Evolutionary conservation across 805 yeast genomes (phyloP).

Genomic region (Kazachstania psychrophila): DNA sequence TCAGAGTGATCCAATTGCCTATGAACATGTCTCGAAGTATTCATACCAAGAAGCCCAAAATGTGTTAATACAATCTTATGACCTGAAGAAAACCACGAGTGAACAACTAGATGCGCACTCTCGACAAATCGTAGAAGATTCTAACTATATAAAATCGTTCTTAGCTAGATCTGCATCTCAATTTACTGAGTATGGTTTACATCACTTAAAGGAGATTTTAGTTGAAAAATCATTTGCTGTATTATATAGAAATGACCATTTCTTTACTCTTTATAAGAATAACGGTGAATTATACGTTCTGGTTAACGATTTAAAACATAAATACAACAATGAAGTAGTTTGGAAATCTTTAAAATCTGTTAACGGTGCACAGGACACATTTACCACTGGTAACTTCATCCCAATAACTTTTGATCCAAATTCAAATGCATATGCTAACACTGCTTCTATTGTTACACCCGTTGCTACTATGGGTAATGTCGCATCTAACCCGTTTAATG

Average conservation of each 20-base stretch:
- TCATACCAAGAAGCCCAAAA: constrained; percentile 56
- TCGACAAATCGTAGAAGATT: constrained; percentile 27
- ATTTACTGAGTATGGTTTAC: constrained; percentile 59
- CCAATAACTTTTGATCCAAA: constrained; percentile 28
- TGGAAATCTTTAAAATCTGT: constrained; percentile 74
- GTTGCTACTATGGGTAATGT: neutral
- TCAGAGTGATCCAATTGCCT: constrained; percentile 27
- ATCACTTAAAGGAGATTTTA: constrained; percentile 36
- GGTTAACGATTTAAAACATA: constrained; percentile 67
- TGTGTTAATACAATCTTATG: constrained; percentile 40
- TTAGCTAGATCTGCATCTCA: constrained; percentile 62
- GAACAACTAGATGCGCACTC: constrained; percentile 17
- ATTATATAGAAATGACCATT: constrained; percentile 86
- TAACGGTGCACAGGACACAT: constrained; percentile 60
- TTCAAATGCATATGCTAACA: no score
- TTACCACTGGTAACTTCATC: constrained; percentile 56
- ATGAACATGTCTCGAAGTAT: constrained; percentile 32
- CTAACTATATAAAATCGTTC: constrained; percentile 37
- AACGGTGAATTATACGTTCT: constrained; percentile 48
- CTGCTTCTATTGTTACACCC: no score
- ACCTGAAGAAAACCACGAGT: constrained; percentile 21
- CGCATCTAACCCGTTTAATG: constrained; percentile 20
- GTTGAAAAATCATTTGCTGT: constrained; percentile 50
- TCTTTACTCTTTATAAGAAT: constrained; percentile 54
- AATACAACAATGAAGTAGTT: constrained; percentile 40